A percentile compares a stretch with the other conserved stretches of the same genome.
Evolutionary conservation across 1,284 basidiomycete species (phyloP).

Genomic region (Neolentinus lepideus): DNA sequence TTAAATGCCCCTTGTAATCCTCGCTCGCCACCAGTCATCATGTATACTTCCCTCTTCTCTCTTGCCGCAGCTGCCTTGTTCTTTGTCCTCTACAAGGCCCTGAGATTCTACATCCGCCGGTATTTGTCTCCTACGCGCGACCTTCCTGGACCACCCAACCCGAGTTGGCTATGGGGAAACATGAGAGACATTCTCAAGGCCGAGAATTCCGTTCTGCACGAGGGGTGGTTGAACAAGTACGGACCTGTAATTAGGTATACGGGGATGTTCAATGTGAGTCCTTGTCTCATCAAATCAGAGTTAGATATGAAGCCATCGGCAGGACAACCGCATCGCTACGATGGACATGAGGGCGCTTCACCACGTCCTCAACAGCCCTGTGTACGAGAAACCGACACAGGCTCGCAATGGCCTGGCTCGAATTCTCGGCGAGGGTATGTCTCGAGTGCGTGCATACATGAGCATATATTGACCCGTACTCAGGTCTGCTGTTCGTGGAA

Average conservation of each 20-base stretch:
- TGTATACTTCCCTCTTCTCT: no score
- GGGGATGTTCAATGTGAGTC: constrained; percentile 7
- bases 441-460: background rate
- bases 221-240: constrained; percentile 16
- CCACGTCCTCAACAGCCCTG: constrained; percentile 26
- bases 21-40: no score
- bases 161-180: constrained; percentile 17
- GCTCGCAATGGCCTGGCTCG: constrained; percentile 14
- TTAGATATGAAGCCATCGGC: background rate
- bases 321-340: constrained; percentile 18
- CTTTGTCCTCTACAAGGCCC: background rate
- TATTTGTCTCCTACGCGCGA: constrained; percentile 15
- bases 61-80: background rate
- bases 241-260: constrained; percentile 11
- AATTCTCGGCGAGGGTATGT: constrained; percentile 23
- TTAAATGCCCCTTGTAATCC: no score
- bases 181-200: constrained; percentile 11
- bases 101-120: background rate
- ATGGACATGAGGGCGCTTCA: constrained; percentile 28
- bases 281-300: background rate
- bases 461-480: background rate
- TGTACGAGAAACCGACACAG: constrained; percentile 25
- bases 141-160: constrained; percentile 17
- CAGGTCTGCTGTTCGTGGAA: constrained; percentile 33
- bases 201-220: constrained; percentile 10